phyloP scores from a whole-genome alignment of 495 filamentous ascomycete genomes.

The Podospora bellae-mahoneyi region DNA sequence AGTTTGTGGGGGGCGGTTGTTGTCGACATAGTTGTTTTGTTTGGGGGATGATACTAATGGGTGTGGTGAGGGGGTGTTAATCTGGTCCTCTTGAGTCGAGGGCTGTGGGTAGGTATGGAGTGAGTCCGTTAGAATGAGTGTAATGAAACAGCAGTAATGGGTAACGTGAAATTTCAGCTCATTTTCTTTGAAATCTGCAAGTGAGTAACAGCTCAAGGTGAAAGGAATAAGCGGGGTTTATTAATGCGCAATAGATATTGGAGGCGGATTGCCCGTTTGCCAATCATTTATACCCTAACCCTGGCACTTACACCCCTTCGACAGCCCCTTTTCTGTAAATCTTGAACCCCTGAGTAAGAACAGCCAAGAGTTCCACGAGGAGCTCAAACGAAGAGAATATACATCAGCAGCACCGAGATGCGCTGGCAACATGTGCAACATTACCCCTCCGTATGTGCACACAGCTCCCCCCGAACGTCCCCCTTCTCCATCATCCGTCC shows the following conservation, averaged over 20 bases:
- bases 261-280: not conserved
- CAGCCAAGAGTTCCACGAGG: not conserved
- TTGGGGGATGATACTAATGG: not conserved
- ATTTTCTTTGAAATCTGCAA: not conserved
- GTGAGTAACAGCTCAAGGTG: not conserved
- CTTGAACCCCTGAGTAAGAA: not conserved
- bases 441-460: not conserved
- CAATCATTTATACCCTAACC: not conserved
- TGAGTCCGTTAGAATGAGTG: not conserved
- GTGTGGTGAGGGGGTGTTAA: no score
- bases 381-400: not conserved
- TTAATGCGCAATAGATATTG: not conserved
- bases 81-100: no score
- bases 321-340: not conserved
- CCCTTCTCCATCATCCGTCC: not conserved
- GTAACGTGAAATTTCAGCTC: not conserved
- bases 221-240: not conserved
- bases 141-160: no score
- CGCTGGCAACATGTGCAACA: not conserved
- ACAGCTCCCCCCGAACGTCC: not conserved
- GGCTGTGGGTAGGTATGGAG: no score
- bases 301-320: not conserved
- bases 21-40: not conserved
- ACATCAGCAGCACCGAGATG: not conserved
- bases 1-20: conserved; percentile 7